Conservation (phyloP, 164 flowering plant species). For the Dillenia turbinata region DNA sequence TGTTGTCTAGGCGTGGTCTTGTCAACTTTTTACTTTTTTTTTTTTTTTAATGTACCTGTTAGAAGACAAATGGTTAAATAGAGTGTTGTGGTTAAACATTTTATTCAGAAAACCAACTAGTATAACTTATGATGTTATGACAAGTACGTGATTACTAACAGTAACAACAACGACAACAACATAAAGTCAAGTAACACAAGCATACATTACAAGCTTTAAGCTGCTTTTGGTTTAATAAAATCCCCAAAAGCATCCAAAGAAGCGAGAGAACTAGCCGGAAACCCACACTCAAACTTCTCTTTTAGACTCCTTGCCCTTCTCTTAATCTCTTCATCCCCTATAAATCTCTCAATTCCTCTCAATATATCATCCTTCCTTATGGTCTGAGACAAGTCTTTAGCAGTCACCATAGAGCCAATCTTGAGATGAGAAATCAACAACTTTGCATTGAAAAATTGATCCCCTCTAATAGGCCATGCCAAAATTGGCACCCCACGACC, state of each 20-base stretch:
- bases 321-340: constrained; percentile 36
- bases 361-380: constrained; percentile 37
- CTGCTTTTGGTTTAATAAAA: constrained; percentile 13
- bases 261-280: constrained; percentile 40
- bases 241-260: constrained; percentile 40
- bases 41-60: too few relatives aligned
- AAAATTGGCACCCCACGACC: constrained; percentile 57
- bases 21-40: too few relatives aligned
- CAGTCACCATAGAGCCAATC: constrained; percentile 34
- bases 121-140: too few relatives aligned
- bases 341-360: constrained; percentile 38
- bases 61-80: too few relatives aligned
- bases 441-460: constrained; percentile 48
- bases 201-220: neutral
- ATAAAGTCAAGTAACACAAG: too few relatives aligned
- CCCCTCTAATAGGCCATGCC: constrained; percentile 73
- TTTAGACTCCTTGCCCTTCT: constrained; percentile 16
- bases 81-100: too few relatives aligned
- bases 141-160: too few relatives aligned
- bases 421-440: constrained; percentile 37
- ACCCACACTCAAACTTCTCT: constrained; percentile 26
- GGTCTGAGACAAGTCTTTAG: constrained; percentile 1
- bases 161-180: too few relatives aligned
- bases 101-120: too few relatives aligned
- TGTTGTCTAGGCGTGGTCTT: too few relatives aligned